These are phyloP conservation scores for Nothophytophthora sp. DNA, from an alignment of 352 stramenopile genomes.

Conservation along the genomic window DNA sequence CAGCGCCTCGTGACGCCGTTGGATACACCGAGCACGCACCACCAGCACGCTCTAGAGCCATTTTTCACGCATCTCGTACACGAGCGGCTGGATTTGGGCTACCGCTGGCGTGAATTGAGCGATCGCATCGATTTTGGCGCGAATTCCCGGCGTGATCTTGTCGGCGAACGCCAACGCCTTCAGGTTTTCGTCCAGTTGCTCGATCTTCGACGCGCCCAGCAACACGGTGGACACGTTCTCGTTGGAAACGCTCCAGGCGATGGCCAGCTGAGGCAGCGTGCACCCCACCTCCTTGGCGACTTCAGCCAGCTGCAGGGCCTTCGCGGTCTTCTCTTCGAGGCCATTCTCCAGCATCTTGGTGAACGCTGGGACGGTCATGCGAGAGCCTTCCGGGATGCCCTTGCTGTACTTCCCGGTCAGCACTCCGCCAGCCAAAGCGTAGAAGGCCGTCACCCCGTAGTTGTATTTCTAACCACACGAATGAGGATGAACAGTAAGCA, in stretches of 20 bases:
- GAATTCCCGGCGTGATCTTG: constrained; percentile 67
- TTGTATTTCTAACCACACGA: constrained; percentile 43
- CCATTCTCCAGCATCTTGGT: constrained; percentile 38
- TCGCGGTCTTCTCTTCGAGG: constrained; percentile 44
- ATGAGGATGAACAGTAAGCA: constrained; percentile 3
- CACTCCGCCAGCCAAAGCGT: constrained; percentile 47
- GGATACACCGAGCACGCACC: no score
- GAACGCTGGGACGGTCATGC: constrained; percentile 35
- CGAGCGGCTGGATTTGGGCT: constrained; percentile 13
- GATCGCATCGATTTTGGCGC: constrained; percentile 63
- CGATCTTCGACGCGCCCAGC: constrained; percentile 45
- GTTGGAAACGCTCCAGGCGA: constrained; percentile 56
- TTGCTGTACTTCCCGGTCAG: constrained; percentile 72
- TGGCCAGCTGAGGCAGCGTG: constrained; percentile 45
- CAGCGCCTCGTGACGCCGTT: no score
- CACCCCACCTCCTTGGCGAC: constrained; percentile 56
- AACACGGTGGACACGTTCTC: constrained; percentile 57
- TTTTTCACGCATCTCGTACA: constrained; percentile 26
- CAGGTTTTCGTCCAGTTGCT: constrained; percentile 70
- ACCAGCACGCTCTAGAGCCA: constrained; percentile 24
- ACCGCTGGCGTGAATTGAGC: constrained; percentile 41
- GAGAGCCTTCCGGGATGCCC: constrained; percentile 43
- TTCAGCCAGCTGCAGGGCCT: constrained; percentile 39
- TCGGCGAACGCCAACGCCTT: constrained; percentile 44
- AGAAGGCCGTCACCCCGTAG: constrained; percentile 67